Percentiles rank a stretch among this genome's conserved stretches.
These are phyloP conservation scores for Pelargonium australe DNA, from an alignment of 441 rosid genomes.

Conservation along the genomic window DNA sequence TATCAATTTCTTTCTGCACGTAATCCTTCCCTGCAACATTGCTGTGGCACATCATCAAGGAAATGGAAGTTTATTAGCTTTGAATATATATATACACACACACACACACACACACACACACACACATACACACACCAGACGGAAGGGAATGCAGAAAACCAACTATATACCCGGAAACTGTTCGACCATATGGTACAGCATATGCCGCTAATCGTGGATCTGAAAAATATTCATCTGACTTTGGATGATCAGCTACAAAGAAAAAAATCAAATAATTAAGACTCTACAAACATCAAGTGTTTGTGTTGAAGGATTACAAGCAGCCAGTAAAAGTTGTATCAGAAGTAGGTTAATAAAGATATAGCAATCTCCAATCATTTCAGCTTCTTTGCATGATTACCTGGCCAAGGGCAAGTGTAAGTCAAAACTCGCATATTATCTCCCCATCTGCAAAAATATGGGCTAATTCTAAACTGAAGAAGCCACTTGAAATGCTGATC, in stretches of 20 bases:
- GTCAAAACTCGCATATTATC: slow-evolving; percentile 89
- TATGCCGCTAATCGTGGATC: slow-evolving; percentile 89
- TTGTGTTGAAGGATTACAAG: background rate
- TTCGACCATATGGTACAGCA: slow-evolving; percentile 70
- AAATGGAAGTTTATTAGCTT: slow-evolving; percentile 31
- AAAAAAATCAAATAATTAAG: slow-evolving; percentile 17
- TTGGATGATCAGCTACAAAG: slow-evolving; percentile 74
- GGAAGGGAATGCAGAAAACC: slow-evolving; percentile 25
- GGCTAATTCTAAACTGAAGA: slow-evolving; percentile 87
- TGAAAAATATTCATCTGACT: slow-evolving; percentile 74
- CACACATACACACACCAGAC: slow-evolving; percentile 22
- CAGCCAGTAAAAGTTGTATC: slow-evolving; percentile 7
- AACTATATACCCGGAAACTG: slow-evolving; percentile 54
- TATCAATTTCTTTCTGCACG: slow-evolving; percentile 81
- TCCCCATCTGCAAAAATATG: slow-evolving; percentile 92
- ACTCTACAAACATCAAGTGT: background rate
- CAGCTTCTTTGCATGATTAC: slow-evolving; percentile 31
- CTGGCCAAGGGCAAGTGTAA: slow-evolving; percentile 93
- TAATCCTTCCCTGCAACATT: slow-evolving; percentile 54
- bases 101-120: slow-evolving; percentile 18
- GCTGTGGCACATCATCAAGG: slow-evolving; percentile 46
- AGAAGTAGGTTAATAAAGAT: slow-evolving; percentile 12
- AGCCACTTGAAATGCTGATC: slow-evolving; percentile 91
- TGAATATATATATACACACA: slow-evolving; percentile 10
- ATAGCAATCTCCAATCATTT: slow-evolving; percentile 4